These are phyloP conservation scores for Rhodosporidiobolus sp. DNA, from an alignment of 768 basidiomycete species.

Conservation along the genomic window DNA sequence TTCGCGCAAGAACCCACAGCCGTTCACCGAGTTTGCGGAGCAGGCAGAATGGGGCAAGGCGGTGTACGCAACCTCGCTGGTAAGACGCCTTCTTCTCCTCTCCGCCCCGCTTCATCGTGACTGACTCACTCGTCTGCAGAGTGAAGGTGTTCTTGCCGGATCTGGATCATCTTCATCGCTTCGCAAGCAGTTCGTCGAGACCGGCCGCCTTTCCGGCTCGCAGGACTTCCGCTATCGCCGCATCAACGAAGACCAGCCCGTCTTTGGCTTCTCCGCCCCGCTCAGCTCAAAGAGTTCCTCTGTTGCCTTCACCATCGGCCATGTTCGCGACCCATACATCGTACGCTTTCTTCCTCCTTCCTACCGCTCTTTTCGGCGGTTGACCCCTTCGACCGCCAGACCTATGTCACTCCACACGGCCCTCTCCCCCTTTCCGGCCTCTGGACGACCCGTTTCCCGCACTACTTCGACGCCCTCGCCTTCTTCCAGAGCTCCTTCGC, in stretches of 20 bases:
- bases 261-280: conserved; percentile 18
- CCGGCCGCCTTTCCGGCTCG: conserved; percentile 15
- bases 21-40: conserved; percentile 13
- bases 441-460: conserved; percentile 20
- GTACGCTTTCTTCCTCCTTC: neutral
- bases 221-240: conserved; percentile 9
- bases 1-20: neutral
- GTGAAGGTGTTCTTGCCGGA: neutral
- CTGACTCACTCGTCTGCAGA: neutral
- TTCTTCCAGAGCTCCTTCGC: conserved; percentile 23
- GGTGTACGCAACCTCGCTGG: conserved; percentile 11
- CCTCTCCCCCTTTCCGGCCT: conserved; percentile 13
- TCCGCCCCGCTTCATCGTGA: neutral
- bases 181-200: conserved; percentile 5
- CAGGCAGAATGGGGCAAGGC: conserved; percentile 29
- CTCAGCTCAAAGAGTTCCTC: neutral
- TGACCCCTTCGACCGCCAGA: neutral
- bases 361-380: too few relatives aligned
- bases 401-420: conserved; percentile 22
- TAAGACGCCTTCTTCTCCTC: neutral
- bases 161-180: neutral
- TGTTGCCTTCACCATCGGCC: conserved; percentile 25
- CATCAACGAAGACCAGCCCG: conserved; percentile 17
- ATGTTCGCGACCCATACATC: conserved; percentile 25
- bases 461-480: conserved; percentile 15